phyloP scores from a whole-genome alignment of 805 yeast genomes.

The Metschnikowia hibisci region DNA sequence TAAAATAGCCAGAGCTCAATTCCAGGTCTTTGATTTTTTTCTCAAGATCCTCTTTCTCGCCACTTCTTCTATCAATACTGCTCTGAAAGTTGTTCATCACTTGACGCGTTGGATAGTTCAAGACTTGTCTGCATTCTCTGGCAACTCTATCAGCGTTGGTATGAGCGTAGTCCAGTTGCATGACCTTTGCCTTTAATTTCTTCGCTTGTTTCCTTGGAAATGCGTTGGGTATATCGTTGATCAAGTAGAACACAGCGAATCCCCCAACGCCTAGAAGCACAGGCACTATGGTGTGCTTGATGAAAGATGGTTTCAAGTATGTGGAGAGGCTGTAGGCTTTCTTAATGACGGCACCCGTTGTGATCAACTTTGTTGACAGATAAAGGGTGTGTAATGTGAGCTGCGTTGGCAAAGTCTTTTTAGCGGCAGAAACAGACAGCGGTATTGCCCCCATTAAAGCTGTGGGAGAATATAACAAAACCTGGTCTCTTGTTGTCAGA shows the following conservation, averaged over 20 bases:
- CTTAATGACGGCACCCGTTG: constrained; percentile 41
- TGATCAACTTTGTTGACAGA: constrained; percentile 36
- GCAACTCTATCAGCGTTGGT: constrained; percentile 73
- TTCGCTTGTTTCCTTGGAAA: constrained; percentile 78
- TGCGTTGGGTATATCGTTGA: constrained; percentile 84
- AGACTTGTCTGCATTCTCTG: constrained; percentile 75
- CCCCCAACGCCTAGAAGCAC: constrained; percentile 46
- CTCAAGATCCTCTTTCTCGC: constrained; percentile 54
- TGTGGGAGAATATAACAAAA: constrained; percentile 33
- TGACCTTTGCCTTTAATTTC: constrained; percentile 61
- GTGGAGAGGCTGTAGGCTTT: constrained; percentile 33
- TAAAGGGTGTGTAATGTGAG: constrained; percentile 40
- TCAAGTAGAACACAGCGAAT: constrained; percentile 56
- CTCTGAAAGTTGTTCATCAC: constrained; percentile 68
- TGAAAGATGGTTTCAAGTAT: constrained; percentile 34
- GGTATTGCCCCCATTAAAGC: constrained; percentile 29
- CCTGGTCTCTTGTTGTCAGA: constrained; percentile 23
- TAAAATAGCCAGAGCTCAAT: constrained; percentile 52
- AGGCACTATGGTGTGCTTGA: constrained; percentile 53
- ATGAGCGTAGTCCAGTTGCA: constrained; percentile 71
- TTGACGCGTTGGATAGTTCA: constrained; percentile 78
- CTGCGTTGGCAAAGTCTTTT: constrained; percentile 32
- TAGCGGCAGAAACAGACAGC: constrained; percentile 27
- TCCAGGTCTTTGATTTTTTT: constrained; percentile 53
- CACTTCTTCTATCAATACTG: constrained; percentile 55